Conservation (phyloP, 352 stramenopile species). For the Globisporangium radiosum region DNA sequence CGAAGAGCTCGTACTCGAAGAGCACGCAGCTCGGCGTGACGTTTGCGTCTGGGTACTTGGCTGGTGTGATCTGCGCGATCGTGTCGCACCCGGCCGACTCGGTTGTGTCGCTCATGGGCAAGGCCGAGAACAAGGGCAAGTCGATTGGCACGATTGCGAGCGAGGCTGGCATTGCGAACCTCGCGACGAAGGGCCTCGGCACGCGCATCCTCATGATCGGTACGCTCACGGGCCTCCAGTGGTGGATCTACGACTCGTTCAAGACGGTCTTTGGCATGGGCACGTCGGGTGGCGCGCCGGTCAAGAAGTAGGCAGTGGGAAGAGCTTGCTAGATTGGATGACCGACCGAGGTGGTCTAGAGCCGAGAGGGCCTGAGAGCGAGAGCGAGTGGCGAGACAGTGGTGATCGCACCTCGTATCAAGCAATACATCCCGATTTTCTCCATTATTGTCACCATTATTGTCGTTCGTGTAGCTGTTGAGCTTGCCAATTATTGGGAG, state of each 20-base stretch:
- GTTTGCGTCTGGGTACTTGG: constrained; percentile 97
- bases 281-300: constrained; percentile 75
- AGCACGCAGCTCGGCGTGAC: constrained; percentile 94
- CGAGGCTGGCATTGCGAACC: constrained; percentile 69
- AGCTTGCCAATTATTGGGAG: too few species aligned
- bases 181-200: constrained; percentile 86
- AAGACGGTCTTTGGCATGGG: constrained; percentile 91
- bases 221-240: constrained; percentile 94
- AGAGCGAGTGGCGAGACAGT: too few species aligned
- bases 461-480: too few species aligned
- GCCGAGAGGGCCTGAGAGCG: too few species aligned
- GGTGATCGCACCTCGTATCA: too few species aligned
- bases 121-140: constrained; percentile 89
- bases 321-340: too few species aligned
- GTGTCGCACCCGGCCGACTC: constrained; percentile 99
- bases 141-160: constrained; percentile 84
- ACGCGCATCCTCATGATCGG: constrained; percentile 96
- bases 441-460: too few species aligned
- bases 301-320: too few species aligned
- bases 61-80: constrained; percentile 98
- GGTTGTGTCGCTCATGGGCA: constrained; percentile 96
- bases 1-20: constrained; percentile 90
- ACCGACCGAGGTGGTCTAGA: too few species aligned
- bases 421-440: too few species aligned
- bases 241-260: constrained; percentile 96